These are phyloP conservation scores for Stagonosporopsis cucurbitacearum DNA, from an alignment of 2,329 filamentous ascomycete genomes.

Conservation along the genomic window DNA sequence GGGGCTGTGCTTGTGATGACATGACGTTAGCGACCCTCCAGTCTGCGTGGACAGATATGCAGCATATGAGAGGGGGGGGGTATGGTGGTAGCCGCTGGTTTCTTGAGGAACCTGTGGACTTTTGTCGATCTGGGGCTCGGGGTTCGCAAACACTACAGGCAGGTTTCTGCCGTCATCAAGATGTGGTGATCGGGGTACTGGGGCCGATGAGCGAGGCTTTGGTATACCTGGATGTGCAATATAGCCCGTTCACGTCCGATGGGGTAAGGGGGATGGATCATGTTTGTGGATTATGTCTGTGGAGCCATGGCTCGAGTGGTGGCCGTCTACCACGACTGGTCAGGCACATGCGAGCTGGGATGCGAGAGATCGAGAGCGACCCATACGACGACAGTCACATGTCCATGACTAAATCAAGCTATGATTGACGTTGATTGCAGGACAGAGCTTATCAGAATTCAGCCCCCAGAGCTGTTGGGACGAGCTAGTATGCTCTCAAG, in stretches of 20 bases:
- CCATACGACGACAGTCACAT: slow-evolving; percentile 3
- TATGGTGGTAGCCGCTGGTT: slow-evolving; percentile 2
- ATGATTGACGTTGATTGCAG: not conserved
- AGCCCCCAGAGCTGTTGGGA: slow-evolving; percentile 3
- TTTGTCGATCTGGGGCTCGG: not conserved
- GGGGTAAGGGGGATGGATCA: slow-evolving; percentile 16
- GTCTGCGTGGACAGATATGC: slow-evolving; percentile 9
- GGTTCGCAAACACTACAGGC: slow-evolving; percentile 15
- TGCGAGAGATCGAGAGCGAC: not conserved
- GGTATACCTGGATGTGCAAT: slow-evolving; percentile 1
- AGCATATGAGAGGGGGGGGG: slow-evolving; percentile 3
- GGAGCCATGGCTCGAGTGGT: slow-evolving; percentile 16
- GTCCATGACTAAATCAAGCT: not conserved
- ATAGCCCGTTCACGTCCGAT: not conserved
- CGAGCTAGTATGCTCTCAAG: not conserved
- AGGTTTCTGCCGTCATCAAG: slow-evolving; percentile 25
- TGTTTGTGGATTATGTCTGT: slow-evolving; percentile 27
- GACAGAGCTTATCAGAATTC: not conserved
- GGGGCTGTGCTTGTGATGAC: slow-evolving; percentile 11
- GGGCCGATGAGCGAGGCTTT: not conserved
- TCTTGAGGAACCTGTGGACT: not conserved
- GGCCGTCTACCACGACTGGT: slow-evolving; percentile 1
- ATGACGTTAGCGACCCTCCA: slow-evolving; percentile 10
- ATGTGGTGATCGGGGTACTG: slow-evolving; percentile 7
- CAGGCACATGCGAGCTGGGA: not conserved